Evolutionary conservation across 352 stramenopile species (phyloP).

Genomic region (Peronosclerospora sorghi): DNA sequence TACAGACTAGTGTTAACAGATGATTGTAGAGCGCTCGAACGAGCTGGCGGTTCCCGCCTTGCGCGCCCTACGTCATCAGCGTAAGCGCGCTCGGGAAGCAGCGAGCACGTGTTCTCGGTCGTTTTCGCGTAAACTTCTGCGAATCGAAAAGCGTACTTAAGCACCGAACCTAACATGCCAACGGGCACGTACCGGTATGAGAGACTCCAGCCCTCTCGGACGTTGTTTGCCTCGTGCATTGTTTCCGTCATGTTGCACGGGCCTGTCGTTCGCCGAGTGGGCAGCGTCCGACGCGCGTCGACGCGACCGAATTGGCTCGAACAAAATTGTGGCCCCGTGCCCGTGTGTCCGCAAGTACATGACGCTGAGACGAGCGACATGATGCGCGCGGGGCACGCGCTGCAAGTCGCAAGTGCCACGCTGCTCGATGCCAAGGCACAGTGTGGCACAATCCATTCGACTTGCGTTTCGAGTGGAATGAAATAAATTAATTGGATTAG

Average conservation of each 20-base stretch:
- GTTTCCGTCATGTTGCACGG: constrained; percentile 1
- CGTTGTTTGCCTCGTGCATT: no score
- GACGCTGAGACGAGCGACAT: constrained; percentile 53
- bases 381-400: constrained; percentile 52
- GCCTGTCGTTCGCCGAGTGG: not conserved
- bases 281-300: constrained; percentile 3
- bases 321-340: constrained; percentile 51
- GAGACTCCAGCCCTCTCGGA: no score
- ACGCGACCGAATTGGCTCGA: constrained; percentile 50
- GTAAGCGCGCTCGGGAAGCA: no score
- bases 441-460: not conserved
- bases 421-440: constrained; percentile 37
- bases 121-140: no score
- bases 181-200: no score
- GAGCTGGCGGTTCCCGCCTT: no score
- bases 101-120: no score
- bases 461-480: not conserved
- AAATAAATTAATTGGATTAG: not conserved
- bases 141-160: no score
- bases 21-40: no score
- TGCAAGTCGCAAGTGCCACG: constrained; percentile 41
- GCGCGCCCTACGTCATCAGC: no score
- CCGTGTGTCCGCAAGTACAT: constrained; percentile 20
- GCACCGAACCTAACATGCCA: no score
- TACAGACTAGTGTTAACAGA: no score